Base-by-base conservation (phyloP, 768 basidiomycete genomes). In the Leccinellum albellum region DNA sequence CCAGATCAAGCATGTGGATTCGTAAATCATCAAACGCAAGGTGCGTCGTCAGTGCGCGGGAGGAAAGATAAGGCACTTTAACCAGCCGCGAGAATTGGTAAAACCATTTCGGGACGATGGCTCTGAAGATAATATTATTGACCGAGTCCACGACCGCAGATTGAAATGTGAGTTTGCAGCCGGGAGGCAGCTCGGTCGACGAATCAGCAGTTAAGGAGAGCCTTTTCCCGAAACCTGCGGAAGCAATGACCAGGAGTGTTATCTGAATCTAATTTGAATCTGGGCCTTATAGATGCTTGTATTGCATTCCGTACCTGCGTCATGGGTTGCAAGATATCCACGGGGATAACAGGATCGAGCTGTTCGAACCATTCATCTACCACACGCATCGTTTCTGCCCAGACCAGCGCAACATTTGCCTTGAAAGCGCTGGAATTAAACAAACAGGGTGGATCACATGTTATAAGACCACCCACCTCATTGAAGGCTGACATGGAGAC, bases 401-500 rank as follows among this genome's bases (percentile, higher is more conserved):
- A 82, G 6, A 79, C 79, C 20, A 81, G 70, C 6, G 76, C 74
- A 54, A 76, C 72, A 31, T 81, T 79, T 8, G 75, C 72, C 79
- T 81, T 53, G 26, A 6, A 2, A 26, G 10, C 3, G 33, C 6
- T 1, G 35, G 29, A 1, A 21, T 65, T 21, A 57, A 49, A 50
- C 35, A 17, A 26, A 54, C 9, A 7, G 20, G 20, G 48, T n/a
- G 15, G 20, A 17, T 14, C 6, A 28, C 12, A 14, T 14, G 44
- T n/a, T 23, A 6, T 28, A 28, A 28, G 10, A 21, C 17, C 14
- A 47, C 65, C 45, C 54, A 70, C 81, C 68, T 82, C 81, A 42
- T 75, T 79, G 66, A 82, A 82, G 1, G 81, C 81, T 10, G 78
- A 74, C 53, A 77, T 79, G 23, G 79, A 69, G 1, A 79, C 70